Conservation (phyloP, 192 early-diverging fungal genomes). For the Chytriomyces sp. region DNA sequence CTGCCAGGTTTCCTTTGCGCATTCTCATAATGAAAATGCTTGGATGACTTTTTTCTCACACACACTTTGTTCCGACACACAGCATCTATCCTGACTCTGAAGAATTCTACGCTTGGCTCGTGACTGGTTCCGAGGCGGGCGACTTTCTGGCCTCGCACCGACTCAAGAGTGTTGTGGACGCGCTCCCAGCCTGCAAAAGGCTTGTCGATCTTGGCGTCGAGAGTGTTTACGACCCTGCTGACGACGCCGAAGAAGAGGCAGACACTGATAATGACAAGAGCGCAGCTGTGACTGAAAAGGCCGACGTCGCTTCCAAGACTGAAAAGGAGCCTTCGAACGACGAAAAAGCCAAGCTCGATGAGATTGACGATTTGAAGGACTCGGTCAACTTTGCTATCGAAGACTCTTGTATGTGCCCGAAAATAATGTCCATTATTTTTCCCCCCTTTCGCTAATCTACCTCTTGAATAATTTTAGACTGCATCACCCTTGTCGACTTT, state of each 20-base stretch:
- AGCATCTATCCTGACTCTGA: constrained; percentile 37
- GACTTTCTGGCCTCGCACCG: constrained; percentile 33
- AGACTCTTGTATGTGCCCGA: constrained; percentile 20
- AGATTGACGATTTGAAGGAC: constrained; percentile 29
- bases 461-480: neutral
- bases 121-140: constrained; percentile 12
- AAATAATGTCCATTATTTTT: neutral
- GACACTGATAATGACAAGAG: neutral
- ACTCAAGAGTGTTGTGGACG: constrained; percentile 12
- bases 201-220: constrained; percentile 10
- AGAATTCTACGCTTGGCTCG: constrained; percentile 35
- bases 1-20: neutral
- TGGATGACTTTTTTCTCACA: neutral
- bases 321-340: neutral
- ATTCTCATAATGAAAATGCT: neutral
- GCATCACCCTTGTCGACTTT: constrained; percentile 4
- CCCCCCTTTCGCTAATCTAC: neutral
- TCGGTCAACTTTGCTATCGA: constrained; percentile 34
- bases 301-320: neutral
- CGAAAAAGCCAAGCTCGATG: constrained; percentile 14
- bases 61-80: neutral
- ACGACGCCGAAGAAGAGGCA: constrained; percentile 16
- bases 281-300: neutral
- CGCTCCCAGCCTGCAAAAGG: constrained; percentile 6
- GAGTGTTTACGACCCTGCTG: constrained; percentile 19